Evolutionary conservation across 1,139 yeast genomes (phyloP), one percentile per base, ranked within the genome.

Genomic region (Entelexis paramagnoliae): DNA sequence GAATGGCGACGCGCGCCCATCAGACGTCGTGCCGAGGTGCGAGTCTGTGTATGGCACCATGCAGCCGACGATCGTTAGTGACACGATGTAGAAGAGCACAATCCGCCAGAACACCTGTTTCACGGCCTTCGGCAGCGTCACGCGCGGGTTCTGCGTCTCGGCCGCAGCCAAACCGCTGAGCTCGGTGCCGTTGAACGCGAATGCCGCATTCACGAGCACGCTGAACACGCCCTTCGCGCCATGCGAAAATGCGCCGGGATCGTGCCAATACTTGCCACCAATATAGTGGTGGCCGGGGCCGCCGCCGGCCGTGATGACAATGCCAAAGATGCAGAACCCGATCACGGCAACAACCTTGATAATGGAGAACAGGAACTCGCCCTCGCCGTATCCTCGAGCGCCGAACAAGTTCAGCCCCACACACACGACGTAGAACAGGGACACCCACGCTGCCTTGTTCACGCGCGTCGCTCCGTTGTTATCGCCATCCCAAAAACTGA

Each of bases 191-290:
- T 33, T 32, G 62, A 85, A 84, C 2, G 95, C 81, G 69, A 87
- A 88, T 1, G 96, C 94, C 29, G 96, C 94, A 38, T 83, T 79
- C 51, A 88, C 87, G 61, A 88, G 81, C 29, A 83, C 83, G 13
- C 85, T 72, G 63, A 87, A 78, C 39, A 86, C 80, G 60, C 96
- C 96, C 65, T 87, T 86, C 73, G 78, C 86, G 56, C 73, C 89
- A 74, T 68, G 69, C 55, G 72, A 76, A 69, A 74, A 79, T 4
- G 86, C 77, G 48, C 86, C 87, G 0, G 85, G 84, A 52, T 72
- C 62, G 55, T 73, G 72, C 85, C 85, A 82, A 66, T 78, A 75
- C 56, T 65, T 70, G 20, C 73, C 79, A 32, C 93, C 93, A 52
- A 81, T 70, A 64, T 79, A 81, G 17, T 46, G 41, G 26, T 48